A percentile compares a stretch with the other conserved stretches of the same genome.
Conservation (phyloP, 768 basidiomycete species). For the Suillus variegatus region DNA sequence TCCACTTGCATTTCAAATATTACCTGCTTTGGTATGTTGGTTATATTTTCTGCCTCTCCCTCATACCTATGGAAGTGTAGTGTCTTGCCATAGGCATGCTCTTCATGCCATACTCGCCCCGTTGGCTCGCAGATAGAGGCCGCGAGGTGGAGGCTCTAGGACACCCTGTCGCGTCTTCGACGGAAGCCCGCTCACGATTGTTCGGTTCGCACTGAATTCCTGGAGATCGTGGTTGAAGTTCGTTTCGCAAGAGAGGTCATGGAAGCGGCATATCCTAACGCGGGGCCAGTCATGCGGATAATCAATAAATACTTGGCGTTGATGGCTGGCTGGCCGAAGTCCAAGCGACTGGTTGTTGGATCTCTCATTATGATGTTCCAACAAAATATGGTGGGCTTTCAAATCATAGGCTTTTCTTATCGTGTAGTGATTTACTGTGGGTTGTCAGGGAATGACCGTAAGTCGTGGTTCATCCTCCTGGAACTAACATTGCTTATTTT, state of each 20-base stretch:
- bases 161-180: conserved; percentile 36
- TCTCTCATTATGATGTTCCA: conserved; percentile 35
- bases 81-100: conserved; percentile 32
- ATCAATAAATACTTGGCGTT: conserved; percentile 26
- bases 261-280: conserved; percentile 22
- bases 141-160: conserved; percentile 37
- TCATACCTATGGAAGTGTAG: conserved; percentile 15
- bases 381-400: conserved; percentile 30
- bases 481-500: conserved; percentile 7
- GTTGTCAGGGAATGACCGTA: conserved; percentile 28
- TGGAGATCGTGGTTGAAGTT: conserved; percentile 41
- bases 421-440: not conserved
- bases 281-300: conserved; percentile 18
- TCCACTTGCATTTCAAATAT: conserved; percentile 38
- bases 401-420: not conserved
- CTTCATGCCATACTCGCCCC: conserved; percentile 44
- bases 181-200: conserved; percentile 32
- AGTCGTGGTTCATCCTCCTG: conserved; percentile 6
- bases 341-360: conserved; percentile 31
- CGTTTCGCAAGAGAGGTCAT: conserved; percentile 26
- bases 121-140: conserved; percentile 42
- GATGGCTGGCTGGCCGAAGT: conserved; percentile 31
- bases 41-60: conserved; percentile 7
- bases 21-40: conserved; percentile 37
- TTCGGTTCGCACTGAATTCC: conserved; percentile 38